phyloP scores from a whole-genome alignment of 352 stramenopile species.

The Globisporangium ultimum region DNA sequence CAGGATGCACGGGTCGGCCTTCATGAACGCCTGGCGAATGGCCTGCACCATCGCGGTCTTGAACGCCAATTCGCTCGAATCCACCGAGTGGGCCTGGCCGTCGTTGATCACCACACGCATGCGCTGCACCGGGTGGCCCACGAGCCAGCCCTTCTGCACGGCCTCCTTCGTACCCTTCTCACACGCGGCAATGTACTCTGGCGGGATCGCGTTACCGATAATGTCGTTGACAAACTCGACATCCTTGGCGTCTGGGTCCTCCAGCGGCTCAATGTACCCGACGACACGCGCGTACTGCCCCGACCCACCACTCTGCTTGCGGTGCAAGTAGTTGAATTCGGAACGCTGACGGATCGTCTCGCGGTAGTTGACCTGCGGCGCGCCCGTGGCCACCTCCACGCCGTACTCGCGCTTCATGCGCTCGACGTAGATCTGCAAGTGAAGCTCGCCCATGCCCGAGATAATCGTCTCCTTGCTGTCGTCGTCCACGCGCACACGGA shows the following conservation, averaged over 20 bases:
- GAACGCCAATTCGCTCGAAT: conserved; percentile 99
- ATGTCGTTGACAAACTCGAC: conserved; percentile 98
- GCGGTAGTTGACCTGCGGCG: conserved; percentile 98
- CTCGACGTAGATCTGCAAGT: conserved; percentile 99
- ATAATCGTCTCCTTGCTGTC: conserved; percentile 99
- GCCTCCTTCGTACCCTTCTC: conserved; percentile 97
- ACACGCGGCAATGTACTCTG: conserved; percentile 97
- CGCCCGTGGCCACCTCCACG: conserved; percentile 88
- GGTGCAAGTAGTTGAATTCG: conserved; percentile 99
- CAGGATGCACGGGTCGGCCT: conserved; percentile 91
- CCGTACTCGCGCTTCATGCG: conserved; percentile 98
- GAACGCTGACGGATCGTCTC: conserved; percentile 93
- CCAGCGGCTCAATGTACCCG: conserved; percentile 97
- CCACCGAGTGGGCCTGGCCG: conserved; percentile 94
- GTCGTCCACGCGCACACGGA: conserved; percentile 94
- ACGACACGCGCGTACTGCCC: conserved; percentile 97
- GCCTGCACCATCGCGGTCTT: conserved; percentile 94
- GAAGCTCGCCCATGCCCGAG: conserved; percentile 98
- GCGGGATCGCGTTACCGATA: conserved; percentile 97
- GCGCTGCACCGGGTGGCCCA: conserved; percentile 94
- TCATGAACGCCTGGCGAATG: conserved; percentile 93
- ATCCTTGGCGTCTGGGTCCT: conserved; percentile 63
- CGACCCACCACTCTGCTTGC: conserved; percentile 98
- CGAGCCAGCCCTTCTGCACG: conserved; percentile 93
- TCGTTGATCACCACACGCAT: conserved; percentile 89